Conservation (phyloP, 805 yeast species). For the Cyberlindnera xishuangbannaensis region DNA sequence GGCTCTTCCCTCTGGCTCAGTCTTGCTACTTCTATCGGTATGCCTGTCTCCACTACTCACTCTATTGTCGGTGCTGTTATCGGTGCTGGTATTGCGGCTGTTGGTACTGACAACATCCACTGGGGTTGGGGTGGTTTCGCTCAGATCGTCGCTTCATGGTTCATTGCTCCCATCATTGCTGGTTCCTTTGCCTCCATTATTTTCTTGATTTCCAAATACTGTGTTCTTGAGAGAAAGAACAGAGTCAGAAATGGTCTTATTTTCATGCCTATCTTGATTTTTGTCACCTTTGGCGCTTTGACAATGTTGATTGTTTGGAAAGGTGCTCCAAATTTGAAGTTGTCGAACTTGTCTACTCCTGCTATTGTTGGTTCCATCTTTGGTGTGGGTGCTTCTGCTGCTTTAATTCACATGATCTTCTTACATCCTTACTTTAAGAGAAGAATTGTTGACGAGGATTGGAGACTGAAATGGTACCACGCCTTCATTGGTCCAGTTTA, state of each 20-base stretch:
- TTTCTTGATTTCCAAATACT: slow-evolving; percentile 53
- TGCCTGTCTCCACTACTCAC: slow-evolving; percentile 82
- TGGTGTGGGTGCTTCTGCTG: slow-evolving; percentile 59
- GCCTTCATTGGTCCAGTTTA: slow-evolving; percentile 49
- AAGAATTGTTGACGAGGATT: slow-evolving; percentile 54
- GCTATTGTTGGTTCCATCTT: slow-evolving; percentile 54
- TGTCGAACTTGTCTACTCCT: slow-evolving; percentile 46
- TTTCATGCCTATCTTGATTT: slow-evolving; percentile 57
- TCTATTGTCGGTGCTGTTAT: slow-evolving; percentile 72
- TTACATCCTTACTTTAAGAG: slow-evolving; percentile 59
- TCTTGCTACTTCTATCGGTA: slow-evolving; percentile 58
- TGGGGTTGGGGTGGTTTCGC: slow-evolving; percentile 80
- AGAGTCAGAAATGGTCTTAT: slow-evolving; percentile 50
- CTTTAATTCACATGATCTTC: slow-evolving; percentile 44
- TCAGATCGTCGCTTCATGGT: slow-evolving; percentile 75
- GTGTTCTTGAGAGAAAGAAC: slow-evolving; percentile 54
- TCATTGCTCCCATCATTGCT: slow-evolving; percentile 68
- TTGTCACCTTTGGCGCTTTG: slow-evolving; percentile 51
- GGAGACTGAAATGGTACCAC: slow-evolving; percentile 59
- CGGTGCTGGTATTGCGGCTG: slow-evolving; percentile 71
- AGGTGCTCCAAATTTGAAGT: slow-evolving; percentile 64
- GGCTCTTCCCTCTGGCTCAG: slow-evolving; percentile 71
- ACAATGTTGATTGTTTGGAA: slow-evolving; percentile 79
- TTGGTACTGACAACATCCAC: slow-evolving; percentile 49
- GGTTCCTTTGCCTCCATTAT: slow-evolving; percentile 55